Evolutionary conservation across 2,329 filamentous ascomycete species (phyloP).

Genomic region (Anisogramma anomala): DNA sequence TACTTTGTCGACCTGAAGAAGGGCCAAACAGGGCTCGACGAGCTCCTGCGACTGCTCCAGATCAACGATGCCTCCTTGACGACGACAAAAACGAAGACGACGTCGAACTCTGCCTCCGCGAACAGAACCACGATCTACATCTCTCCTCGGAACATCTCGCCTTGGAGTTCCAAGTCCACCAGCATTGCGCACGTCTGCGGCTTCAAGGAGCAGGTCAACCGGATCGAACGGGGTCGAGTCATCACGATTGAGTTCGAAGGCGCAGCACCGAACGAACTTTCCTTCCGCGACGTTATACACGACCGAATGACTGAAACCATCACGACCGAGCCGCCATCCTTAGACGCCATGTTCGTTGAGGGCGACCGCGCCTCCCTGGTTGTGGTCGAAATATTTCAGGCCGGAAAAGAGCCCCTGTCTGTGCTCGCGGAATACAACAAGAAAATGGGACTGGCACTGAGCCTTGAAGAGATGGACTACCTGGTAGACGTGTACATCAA

Average conservation of each 20-base stretch:
- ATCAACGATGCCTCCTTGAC: slow-evolving; percentile 23
- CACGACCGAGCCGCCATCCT: slow-evolving; percentile 52
- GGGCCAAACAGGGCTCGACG: slow-evolving; percentile 31
- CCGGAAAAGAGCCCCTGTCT: slow-evolving; percentile 52
- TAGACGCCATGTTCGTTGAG: slow-evolving; percentile 70
- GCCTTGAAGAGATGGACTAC: slow-evolving; percentile 84
- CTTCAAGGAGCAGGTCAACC: slow-evolving; percentile 54
- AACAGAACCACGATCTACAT: slow-evolving; percentile 54
- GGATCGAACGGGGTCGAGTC: slow-evolving; percentile 78
- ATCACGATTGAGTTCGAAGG: slow-evolving; percentile 56
- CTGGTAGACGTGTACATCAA: slow-evolving; percentile 72
- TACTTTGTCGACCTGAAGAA: slow-evolving; percentile 57
- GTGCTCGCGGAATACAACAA: slow-evolving; percentile 75
- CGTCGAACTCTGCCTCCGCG: slow-evolving; percentile 35
- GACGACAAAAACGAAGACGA: too few species aligned
- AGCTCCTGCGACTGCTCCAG: slow-evolving; percentile 35
- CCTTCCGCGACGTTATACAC: slow-evolving; percentile 61
- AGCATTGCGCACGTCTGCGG: slow-evolving; percentile 89
- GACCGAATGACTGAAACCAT: slow-evolving; percentile 95
- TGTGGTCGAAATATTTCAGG: slow-evolving; percentile 61
- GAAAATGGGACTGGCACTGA: slow-evolving; percentile 72
- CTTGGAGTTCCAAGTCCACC: slow-evolving; percentile 95
- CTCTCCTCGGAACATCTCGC: slow-evolving; percentile 75
- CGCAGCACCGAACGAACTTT: slow-evolving; percentile 36
- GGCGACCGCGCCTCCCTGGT: slow-evolving; percentile 50